Evolutionary conservation across 1,139 yeast genomes (phyloP).

Genomic region (Magnusiomyces tetraspermus): DNA sequence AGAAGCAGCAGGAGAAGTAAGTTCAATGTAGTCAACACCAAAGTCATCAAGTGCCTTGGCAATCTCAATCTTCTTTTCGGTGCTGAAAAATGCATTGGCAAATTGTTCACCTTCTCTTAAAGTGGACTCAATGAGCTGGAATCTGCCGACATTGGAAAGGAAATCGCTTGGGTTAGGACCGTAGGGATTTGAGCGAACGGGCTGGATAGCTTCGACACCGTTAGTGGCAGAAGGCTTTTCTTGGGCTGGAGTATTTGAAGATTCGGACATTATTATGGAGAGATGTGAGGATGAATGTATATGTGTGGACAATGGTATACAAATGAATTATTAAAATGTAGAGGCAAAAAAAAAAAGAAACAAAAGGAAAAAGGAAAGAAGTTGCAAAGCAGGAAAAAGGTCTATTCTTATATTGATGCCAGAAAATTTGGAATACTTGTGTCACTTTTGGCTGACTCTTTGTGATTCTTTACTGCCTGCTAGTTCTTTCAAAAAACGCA

Average conservation of each 20-base stretch:
- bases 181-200: conserved; percentile 57
- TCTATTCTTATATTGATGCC: not conserved
- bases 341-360: not conserved
- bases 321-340: not conserved
- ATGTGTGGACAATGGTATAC: not conserved
- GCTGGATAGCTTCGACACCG: conserved; percentile 17
- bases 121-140: conserved; percentile 90
- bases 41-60: conserved; percentile 96
- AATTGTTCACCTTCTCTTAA: conserved; percentile 98
- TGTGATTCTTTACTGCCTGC: too few relatives aligned
- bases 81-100: conserved; percentile 91
- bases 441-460: conserved; percentile 3
- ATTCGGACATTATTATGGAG: not conserved
- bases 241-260: conserved; percentile 1
- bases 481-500: too few relatives aligned
- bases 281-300: not conserved
- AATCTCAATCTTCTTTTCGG: conserved; percentile 93
- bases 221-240: conserved; percentile 6
- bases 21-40: conserved; percentile 95
- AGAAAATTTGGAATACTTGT: conserved; percentile 7
- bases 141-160: conserved; percentile 78
- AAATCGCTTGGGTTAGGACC: conserved; percentile 94
- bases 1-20: conserved; percentile 95
- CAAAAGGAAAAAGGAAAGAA: conserved; percentile 1
- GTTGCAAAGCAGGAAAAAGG: conserved; percentile 2